A percentile compares a stretch with the other conserved stretches of the same genome.
Evolutionary conservation across 768 basidiomycete genomes (phyloP).

Genomic region (Macrolepiota albuminosa): DNA sequence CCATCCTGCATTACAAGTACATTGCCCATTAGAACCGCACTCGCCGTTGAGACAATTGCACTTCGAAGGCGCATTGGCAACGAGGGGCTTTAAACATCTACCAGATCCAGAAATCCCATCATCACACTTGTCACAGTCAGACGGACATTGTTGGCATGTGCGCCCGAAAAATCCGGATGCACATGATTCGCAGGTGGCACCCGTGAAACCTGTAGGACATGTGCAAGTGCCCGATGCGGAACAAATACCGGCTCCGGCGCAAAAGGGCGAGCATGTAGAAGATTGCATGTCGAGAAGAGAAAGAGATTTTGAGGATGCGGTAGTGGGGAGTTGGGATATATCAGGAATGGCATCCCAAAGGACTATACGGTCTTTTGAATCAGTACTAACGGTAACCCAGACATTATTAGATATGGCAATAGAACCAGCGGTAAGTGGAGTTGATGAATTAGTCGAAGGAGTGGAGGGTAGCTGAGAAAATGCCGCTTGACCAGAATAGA

Average conservation of each 20-base stretch:
- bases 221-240: slow-evolving; percentile 64
- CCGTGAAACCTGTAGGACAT: slow-evolving; percentile 72
- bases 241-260: slow-evolving; percentile 71
- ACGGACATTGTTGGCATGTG: slow-evolving; percentile 64
- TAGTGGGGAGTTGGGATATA: slow-evolving; percentile 57
- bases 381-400: slow-evolving; percentile 60
- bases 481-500: slow-evolving; percentile 62
- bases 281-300: slow-evolving; percentile 70
- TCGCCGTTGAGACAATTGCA: slow-evolving; percentile 84
- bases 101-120: slow-evolving; percentile 79
- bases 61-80: slow-evolving; percentile 49
- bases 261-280: slow-evolving; percentile 68
- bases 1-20: slow-evolving; percentile 78
- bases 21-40: slow-evolving; percentile 65
- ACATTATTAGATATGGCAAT: slow-evolving; percentile 64
- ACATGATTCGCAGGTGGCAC: slow-evolving; percentile 77
- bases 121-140: slow-evolving; percentile 66
- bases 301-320: slow-evolving; percentile 39
- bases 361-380: slow-evolving; percentile 55
- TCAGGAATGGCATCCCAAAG: slow-evolving; percentile 82
- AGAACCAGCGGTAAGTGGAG: slow-evolving; percentile 50
- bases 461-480: slow-evolving; percentile 55
- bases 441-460: slow-evolving; percentile 41
- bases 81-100: slow-evolving; percentile 50
- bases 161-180: slow-evolving; percentile 72